Evolutionary conservation across 139 green algal genomes (phyloP), one percentile per base, ranked within the genome.

Genomic region (Chlorella sp.): DNA sequence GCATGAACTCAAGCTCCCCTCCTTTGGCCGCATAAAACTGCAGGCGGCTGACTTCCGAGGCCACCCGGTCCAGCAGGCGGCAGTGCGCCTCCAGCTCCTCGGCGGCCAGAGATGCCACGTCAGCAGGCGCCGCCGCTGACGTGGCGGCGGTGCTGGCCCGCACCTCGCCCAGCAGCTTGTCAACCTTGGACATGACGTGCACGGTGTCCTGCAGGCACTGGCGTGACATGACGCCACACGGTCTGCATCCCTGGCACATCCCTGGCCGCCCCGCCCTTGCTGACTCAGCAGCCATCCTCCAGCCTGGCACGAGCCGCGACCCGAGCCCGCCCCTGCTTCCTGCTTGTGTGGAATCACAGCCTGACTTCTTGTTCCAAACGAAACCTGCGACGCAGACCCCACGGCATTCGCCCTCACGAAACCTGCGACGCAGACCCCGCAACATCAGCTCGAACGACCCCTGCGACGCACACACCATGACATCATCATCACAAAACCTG

Each of bases 101-200:
- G n/a, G 40, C 75, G 30, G 66, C 48, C 28, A 69, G 61, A 14
- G 83, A 73, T 0, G 32, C 78, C 18, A 36, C 86, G 32, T 64
- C 60, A 39, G 83, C 53, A 0, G 36, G 61, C 42, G 61, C 66
- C 82, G 86, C 40, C 26, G 21, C 16, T 48, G 86, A 61, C 28
- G 19, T 64, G 36, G 36, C 83, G 66, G 76, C 42, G 36, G 81
- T 32, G 78, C 77, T 21, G 75, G 86, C 73, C 34, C 89, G 84
- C 57, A 97, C 91, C 89, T 99, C 97, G 19, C 91, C 91, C 37
- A 99, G 92, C 64, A 99, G 96, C 95, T 98, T 99, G 89, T 99
- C 97, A n/a, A 99, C 97, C 91, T 99, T 99, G 64, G 93, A 94
- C 40, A 97, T 92, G 32, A 96, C 94, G 80, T 98, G 93, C 5